These are phyloP conservation scores for Ilyonectria mors-panacis DNA, from an alignment of 2,329 filamentous ascomycete species.

Conservation along the genomic window DNA sequence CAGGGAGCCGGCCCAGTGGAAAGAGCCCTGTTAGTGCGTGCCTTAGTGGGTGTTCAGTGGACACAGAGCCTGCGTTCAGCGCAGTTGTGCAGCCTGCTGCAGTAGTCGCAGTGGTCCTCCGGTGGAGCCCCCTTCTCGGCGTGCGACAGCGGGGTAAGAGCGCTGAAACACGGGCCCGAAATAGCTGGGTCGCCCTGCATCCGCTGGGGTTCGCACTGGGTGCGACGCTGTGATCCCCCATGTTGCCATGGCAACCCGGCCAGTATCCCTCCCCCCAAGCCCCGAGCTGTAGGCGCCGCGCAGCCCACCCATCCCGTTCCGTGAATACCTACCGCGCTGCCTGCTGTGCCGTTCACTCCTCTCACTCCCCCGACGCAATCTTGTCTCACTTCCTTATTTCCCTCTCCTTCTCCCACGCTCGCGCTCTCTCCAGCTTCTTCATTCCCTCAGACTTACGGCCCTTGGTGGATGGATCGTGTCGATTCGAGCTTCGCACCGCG, in stretches of 20 bases:
- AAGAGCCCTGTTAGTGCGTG: neutral
- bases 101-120: conserved; percentile 33
- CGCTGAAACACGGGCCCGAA: conserved; percentile 43
- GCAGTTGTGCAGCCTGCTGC: conserved; percentile 2
- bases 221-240: neutral
- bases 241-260: conserved; percentile 45
- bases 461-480: conserved; percentile 38
- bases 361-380: conserved; percentile 31
- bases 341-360: conserved; percentile 29
- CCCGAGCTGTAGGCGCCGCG: conserved; percentile 9
- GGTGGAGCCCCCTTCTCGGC: conserved; percentile 40
- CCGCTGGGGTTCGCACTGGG: conserved; percentile 12
- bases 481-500: conserved; percentile 34
- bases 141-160: conserved; percentile 46
- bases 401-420: conserved; percentile 9
- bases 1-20: conserved; percentile 21
- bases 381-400: conserved; percentile 42
- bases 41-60: conserved; percentile 13
- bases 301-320: conserved; percentile 25
- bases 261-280: conserved; percentile 20
- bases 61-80: conserved; percentile 8
- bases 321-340: conserved; percentile 44
- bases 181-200: conserved; percentile 39
- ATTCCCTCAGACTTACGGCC: conserved; percentile 14
- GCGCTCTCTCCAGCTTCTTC: conserved; percentile 27